These are phyloP conservation scores for Crithidia bombi DNA, from an alignment of 208 protist genomes.

Conservation along the genomic window DNA sequence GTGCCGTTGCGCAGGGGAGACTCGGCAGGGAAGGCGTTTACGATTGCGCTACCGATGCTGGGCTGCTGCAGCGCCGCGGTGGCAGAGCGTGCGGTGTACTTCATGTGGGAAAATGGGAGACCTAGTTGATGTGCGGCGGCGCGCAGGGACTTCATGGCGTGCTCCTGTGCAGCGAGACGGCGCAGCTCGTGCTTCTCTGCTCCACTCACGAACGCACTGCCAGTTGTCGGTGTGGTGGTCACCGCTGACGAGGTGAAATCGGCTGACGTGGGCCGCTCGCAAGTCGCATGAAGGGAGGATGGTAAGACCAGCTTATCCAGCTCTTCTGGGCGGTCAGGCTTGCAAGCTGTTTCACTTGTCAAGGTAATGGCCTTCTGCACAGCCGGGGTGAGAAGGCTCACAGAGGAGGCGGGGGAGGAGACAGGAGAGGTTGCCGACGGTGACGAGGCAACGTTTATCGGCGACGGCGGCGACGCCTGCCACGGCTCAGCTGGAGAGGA, in stretches of 20 bases:
- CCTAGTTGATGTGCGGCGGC: constrained; percentile 17
- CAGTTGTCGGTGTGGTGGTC: not conserved
- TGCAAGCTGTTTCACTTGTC: not conserved
- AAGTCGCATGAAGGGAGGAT: not conserved
- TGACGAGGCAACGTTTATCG: not conserved
- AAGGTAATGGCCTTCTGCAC: not conserved
- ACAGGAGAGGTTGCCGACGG: not conserved
- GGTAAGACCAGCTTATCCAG: constrained; percentile 1
- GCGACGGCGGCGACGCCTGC: not conserved
- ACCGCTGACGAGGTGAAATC: not conserved
- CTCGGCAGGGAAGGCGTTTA: not conserved
- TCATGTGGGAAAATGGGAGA: not conserved
- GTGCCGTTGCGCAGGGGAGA: constrained; percentile 1
- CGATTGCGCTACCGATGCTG: not conserved
- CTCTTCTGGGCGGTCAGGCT: not conserved
- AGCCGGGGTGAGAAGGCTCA: not conserved
- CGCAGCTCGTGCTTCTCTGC: constrained; percentile 7
- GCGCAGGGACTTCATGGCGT: constrained; percentile 23
- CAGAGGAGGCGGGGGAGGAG: not conserved
- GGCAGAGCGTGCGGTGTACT: not conserved
- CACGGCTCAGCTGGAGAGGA: not conserved
- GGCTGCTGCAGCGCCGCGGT: not conserved
- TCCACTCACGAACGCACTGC: not conserved
- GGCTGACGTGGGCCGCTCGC: not conserved
- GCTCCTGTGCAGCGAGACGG: constrained; percentile 17